Evolutionary conservation across 331 rosid genomes (phyloP), one percentile per base, ranked within the genome.

Genomic region (Malus hybrid): DNA sequence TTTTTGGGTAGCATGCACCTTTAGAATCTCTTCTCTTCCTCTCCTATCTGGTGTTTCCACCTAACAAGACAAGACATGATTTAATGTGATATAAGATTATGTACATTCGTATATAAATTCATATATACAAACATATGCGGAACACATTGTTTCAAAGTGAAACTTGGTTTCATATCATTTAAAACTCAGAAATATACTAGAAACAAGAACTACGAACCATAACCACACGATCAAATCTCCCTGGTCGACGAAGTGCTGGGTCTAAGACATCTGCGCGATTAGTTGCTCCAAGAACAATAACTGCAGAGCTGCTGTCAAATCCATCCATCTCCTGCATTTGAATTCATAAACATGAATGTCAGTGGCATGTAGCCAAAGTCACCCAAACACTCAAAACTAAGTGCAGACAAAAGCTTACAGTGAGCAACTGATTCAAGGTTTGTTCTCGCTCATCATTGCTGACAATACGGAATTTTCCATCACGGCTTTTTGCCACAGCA

Each of bases 401-500:
- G 72, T 78, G 78, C 57, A 73, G 74, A 39, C 56, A 71, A 80
- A 76, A 74, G 60, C 92, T 85, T 84, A 95, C 99, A 46, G 97
- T 95, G 80, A 95, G 99, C 88, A 95, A 83, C 88, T 95, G 99
- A 82, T 95, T 95, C 88, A 95, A 89, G 71, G 99, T 95, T 80
- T 95, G 99, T 78, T 95, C 99, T 78, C 99, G 85, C 86, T 95
- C 99, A 52, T 95, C 99, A 80, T 95, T 92, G 88, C 99, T 89
- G 75, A 89, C 97, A 36, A 95, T 90, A 55, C 96, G 97, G 79
- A 89, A 92, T 86, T 95, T 95, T 59, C 97, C 97, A 86, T 95
- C 99, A 48, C 99, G 97, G 66, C 96, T 95, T 88, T 95, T 95
- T 73, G 99, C 99, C 79, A 95, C 99, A 63, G 99, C 99, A 84